These are phyloP conservation scores for Platanus orientalis DNA, from an alignment of 164 flowering plant genomes.

Conservation along the genomic window DNA sequence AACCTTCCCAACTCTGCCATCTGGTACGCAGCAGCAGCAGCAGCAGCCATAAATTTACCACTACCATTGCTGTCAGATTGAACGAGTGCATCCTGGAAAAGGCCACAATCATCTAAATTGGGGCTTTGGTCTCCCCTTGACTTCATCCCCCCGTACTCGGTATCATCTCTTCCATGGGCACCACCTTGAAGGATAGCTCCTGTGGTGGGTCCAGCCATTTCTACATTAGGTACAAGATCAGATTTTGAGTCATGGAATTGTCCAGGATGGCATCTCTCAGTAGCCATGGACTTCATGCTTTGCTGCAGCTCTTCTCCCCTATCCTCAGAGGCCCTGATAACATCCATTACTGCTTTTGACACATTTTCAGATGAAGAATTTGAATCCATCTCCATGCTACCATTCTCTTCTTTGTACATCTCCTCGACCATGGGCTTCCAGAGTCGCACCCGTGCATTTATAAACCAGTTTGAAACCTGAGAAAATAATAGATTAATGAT, in stretches of 20 bases:
- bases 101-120: constrained; percentile 27
- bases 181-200: constrained; percentile 23
- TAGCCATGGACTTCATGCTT: constrained; percentile 32
- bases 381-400: constrained; percentile 69
- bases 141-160: constrained; percentile 33
- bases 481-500: neutral
- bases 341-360: constrained; percentile 32
- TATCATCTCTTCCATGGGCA: constrained; percentile 23
- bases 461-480: constrained; percentile 98
- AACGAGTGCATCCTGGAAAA: constrained; percentile 40
- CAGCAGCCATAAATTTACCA: constrained; percentile 50
- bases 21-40: constrained; percentile 43
- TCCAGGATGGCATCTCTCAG: constrained; percentile 32
- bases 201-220: constrained; percentile 32
- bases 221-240: constrained; percentile 32
- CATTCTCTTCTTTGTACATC: constrained; percentile 92
- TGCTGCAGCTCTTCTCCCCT: constrained; percentile 46
- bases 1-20: constrained; percentile 68
- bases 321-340: constrained; percentile 34
- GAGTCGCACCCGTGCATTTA: constrained; percentile 91
- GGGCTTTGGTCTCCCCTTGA: constrained; percentile 36
- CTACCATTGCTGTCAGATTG: constrained; percentile 31
- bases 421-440: constrained; percentile 99
- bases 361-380: constrained; percentile 65
- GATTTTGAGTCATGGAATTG: constrained; percentile 37